Base-by-base conservation (phyloP, 2,329 filamentous ascomycete species). In the Epichloe elymi region DNA sequence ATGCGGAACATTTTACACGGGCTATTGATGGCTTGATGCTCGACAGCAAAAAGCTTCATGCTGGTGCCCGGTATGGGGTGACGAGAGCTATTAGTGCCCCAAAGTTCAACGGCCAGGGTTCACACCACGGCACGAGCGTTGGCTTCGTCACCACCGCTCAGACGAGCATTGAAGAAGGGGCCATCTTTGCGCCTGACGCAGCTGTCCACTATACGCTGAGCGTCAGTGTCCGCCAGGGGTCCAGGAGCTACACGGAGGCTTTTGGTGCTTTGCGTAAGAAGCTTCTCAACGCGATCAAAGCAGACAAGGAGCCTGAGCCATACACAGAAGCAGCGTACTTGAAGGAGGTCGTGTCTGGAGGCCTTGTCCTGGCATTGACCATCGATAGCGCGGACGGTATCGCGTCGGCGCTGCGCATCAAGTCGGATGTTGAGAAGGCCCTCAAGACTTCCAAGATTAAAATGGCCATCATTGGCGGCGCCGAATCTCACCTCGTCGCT, bases 341-440 rank as follows among this genome's bases (percentile, higher is more conserved):
- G 19, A 70, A 67, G 54, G 70, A 71, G 57, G 80, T 83, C 0
- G 66, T 83, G 2, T 60, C 67, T 2, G 80, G 78, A 20, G 64
- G 73, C 3, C 59, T 76, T 2, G 72, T 80, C 0, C 70, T 86
- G 1, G 78, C 75, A 4, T 60, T 85, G 11, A 79, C 74, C 0
- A 75, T 75, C 11, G 76, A 85, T 59, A 81, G 75, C 53, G 82
- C 81, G 6, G 82, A 85, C 57, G 71, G 72, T 19, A 84, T 85
- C 53, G 75, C 79, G 2, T 66, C 78, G 0, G 62, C 80, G 1
- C 68, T 86, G n/a, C 68, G 69, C 23, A 65, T 85, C 55, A 85
- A 85, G 64, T 58, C 63, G 4, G 70, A 74, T 3, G 68, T 85
- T 8, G 80, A 85, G 47, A 56, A 61, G 0, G 66, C 64, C 0